These are phyloP conservation scores for Madurella fahalii DNA, from an alignment of 2,329 filamentous ascomycete species.

Conservation along the genomic window DNA sequence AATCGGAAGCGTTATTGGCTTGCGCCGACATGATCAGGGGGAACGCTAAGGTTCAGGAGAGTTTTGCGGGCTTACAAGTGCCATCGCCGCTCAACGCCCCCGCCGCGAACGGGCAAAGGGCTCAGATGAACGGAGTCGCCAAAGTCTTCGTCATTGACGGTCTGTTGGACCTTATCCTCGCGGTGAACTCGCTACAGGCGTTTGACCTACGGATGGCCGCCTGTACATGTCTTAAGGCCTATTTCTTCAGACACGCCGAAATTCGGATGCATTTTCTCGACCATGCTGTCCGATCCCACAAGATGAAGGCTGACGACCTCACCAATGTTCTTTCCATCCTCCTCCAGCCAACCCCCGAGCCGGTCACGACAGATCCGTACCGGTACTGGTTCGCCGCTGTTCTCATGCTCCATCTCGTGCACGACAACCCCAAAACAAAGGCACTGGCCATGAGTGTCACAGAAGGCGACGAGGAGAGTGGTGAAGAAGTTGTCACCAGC, in stretches of 20 bases:
- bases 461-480: slow-evolving; percentile 82
- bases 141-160: slow-evolving; percentile 91
- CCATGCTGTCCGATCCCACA: slow-evolving; percentile 73
- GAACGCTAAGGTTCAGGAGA: slow-evolving; percentile 76
- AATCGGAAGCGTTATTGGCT: slow-evolving; percentile 78
- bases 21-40: slow-evolving; percentile 85
- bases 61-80: slow-evolving; percentile 83
- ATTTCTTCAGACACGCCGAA: slow-evolving; percentile 75
- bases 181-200: slow-evolving; percentile 59
- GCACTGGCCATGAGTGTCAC: slow-evolving; percentile 73
- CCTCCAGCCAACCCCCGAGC: slow-evolving; percentile 60
- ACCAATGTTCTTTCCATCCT: slow-evolving; percentile 86
- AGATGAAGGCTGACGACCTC: slow-evolving; percentile 70
- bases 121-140: slow-evolving; percentile 47
- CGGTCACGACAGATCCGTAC: slow-evolving; percentile 72
- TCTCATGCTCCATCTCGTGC: slow-evolving; percentile 79
- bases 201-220: slow-evolving; percentile 81
- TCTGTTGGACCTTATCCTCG: slow-evolving; percentile 75
- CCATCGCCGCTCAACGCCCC: slow-evolving; percentile 50
- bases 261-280: slow-evolving; percentile 73
- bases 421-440: slow-evolving; percentile 77
- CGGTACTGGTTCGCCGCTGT: slow-evolving; percentile 85
- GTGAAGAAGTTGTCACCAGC: slow-evolving; percentile 92
- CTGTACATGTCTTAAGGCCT: slow-evolving; percentile 88
- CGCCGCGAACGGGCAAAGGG: slow-evolving; percentile 36